A percentile compares a stretch with the other conserved stretches of the same genome.
Conservation (phyloP, 1,284 basidiomycete genomes). For the Stygiomarasmius scandens region DNA sequence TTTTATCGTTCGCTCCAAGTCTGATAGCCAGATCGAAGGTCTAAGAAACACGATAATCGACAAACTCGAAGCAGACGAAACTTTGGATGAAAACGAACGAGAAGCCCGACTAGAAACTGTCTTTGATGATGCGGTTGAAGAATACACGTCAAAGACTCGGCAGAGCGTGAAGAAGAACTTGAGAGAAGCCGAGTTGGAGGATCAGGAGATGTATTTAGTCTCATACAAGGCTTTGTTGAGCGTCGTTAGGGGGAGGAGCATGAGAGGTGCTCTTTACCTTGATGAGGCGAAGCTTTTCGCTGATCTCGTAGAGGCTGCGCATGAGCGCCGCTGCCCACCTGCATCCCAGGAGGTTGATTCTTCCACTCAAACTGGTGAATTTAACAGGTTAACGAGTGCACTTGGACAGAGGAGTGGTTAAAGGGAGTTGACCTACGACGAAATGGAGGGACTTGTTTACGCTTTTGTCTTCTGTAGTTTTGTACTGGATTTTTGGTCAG, state of each 20-base stretch:
- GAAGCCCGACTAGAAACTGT: neutral
- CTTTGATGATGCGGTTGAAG: slow-evolving; percentile 17
- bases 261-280: slow-evolving; percentile 21
- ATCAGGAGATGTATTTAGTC: slow-evolving; percentile 34
- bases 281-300: slow-evolving; percentile 34
- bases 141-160: slow-evolving; percentile 29
- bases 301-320: slow-evolving; percentile 17
- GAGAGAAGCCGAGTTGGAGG: slow-evolving; percentile 24
- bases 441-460: too few relatives aligned
- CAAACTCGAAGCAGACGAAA: slow-evolving; percentile 19
- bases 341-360: neutral
- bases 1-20: slow-evolving; percentile 39
- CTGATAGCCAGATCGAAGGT: slow-evolving; percentile 35
- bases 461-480: too few relatives aligned
- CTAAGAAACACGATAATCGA: slow-evolving; percentile 30
- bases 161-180: slow-evolving; percentile 32
- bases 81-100: neutral
- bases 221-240: slow-evolving; percentile 19
- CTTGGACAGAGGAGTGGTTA: too few relatives aligned
- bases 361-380: too few relatives aligned
- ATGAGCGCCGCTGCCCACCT: slow-evolving; percentile 5
- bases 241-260: slow-evolving; percentile 13
- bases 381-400: too few relatives aligned
- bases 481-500: too few relatives aligned
- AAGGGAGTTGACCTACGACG: too few relatives aligned